Evolutionary conservation across 805 yeast genomes (phyloP).

Genomic region (Wickerhamiella bombiphila): DNA sequence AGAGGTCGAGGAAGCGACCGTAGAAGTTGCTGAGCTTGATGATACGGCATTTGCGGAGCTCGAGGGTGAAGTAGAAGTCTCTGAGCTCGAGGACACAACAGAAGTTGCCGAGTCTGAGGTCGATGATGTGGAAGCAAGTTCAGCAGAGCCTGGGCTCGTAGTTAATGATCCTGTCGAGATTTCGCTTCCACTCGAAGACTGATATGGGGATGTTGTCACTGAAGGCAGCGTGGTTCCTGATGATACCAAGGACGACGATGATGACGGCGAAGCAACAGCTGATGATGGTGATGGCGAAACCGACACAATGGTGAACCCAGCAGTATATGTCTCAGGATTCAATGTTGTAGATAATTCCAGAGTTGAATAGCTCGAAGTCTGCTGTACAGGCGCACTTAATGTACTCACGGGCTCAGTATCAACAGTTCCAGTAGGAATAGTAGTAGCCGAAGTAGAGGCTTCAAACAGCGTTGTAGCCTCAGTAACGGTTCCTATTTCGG

Average conservation of each 20-base stretch:
- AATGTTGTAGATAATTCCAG: conserved; percentile 20
- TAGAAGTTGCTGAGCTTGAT: conserved; percentile 2
- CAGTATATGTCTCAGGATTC: conserved; percentile 22
- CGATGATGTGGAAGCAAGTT: background rate
- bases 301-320: conserved; percentile 8
- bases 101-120: background rate
- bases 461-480: conserved; percentile 19
- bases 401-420: conserved; percentile 22
- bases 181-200: no score
- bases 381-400: conserved; percentile 23
- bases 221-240: conserved; percentile 1
- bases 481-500: conserved; percentile 14
- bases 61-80: conserved; percentile 4
- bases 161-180: background rate
- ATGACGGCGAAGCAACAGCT: background rate
- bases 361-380: conserved; percentile 21
- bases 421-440: conserved; percentile 22
- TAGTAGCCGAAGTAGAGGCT: conserved; percentile 22
- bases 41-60: background rate
- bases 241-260: background rate
- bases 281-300: conserved; percentile 3
- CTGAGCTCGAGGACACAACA: background rate
- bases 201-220: background rate
- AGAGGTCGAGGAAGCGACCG: conserved; percentile 4
- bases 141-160: no score